Conservation (phyloP, 2,329 filamentous ascomycete species). For the Leptosphaerulina australis region DNA sequence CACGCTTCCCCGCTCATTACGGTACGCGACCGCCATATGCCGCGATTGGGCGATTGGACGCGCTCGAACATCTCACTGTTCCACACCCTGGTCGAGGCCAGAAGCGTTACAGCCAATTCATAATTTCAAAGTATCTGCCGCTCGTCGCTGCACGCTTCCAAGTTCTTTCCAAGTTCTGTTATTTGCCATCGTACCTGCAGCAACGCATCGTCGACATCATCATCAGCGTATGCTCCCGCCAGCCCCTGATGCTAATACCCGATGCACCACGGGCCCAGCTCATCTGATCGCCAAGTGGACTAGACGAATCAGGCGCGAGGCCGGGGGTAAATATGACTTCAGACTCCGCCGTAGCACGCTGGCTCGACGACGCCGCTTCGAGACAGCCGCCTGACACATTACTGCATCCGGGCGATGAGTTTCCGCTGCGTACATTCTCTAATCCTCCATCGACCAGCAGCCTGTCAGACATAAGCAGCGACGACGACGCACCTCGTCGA, state of each 20-base stretch:
- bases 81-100: constrained; percentile 10
- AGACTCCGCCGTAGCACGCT: constrained; percentile 38
- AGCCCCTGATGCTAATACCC: constrained; percentile 14
- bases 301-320: constrained; percentile 26
- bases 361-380: constrained; percentile 41
- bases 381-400: constrained; percentile 31
- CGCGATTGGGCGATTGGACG: constrained; percentile 10
- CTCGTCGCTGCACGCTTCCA: background rate
- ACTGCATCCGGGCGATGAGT: constrained; percentile 46
- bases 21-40: constrained; percentile 9
- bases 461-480: constrained; percentile 31
- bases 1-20: constrained; percentile 13
- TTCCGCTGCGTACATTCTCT: constrained; percentile 44
- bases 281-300: constrained; percentile 22
- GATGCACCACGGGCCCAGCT: constrained; percentile 7
- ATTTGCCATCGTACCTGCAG: constrained; percentile 9
- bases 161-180: background rate
- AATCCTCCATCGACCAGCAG: constrained; percentile 42
- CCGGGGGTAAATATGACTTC: constrained; percentile 26
- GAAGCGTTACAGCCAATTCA: constrained; percentile 6
- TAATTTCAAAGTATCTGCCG: constrained; percentile 1
- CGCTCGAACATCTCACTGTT: background rate
- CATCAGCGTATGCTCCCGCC: constrained; percentile 12
- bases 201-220: constrained; percentile 7
- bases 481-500: constrained; percentile 25